phyloP scores from a whole-genome alignment of 371 early-diverging fungal species.

The Mortierella polycephala region DNA sequence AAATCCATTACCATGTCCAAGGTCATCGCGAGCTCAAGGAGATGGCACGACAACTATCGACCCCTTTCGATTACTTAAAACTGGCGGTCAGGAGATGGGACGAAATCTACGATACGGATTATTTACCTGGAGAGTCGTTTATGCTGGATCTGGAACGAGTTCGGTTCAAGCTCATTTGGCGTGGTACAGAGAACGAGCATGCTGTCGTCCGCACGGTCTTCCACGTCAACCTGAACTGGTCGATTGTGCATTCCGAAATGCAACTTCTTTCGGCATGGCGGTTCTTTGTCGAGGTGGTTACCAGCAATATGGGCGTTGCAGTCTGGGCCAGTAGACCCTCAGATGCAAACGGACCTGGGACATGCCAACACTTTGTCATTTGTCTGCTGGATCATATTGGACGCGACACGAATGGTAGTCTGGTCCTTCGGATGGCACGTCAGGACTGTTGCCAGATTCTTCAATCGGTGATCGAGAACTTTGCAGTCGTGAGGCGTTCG shows the following conservation, averaged over 20 bases:
- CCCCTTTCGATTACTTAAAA: constrained; percentile 37
- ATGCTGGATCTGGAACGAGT: constrained; percentile 42
- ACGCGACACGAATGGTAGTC: constrained; percentile 56
- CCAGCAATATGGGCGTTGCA: constrained; percentile 25
- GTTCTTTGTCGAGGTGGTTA: constrained; percentile 43
- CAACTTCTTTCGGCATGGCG: constrained; percentile 48
- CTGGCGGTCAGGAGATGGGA: constrained; percentile 48
- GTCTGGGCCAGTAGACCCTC: constrained; percentile 30
- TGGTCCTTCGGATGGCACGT: constrained; percentile 42
- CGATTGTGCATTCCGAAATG: constrained; percentile 51
- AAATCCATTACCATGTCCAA: constrained; percentile 35
- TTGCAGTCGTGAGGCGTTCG: constrained; percentile 28
- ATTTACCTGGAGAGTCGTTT: constrained; percentile 45
- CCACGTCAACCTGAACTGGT: constrained; percentile 51
- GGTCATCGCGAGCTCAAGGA: constrained; percentile 35
- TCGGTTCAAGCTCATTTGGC: constrained; percentile 34
- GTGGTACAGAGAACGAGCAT: constrained; percentile 21
- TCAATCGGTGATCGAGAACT: constrained; percentile 44
- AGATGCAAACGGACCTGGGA: constrained; percentile 11
- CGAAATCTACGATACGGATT: constrained; percentile 39
- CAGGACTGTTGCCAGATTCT: constrained; percentile 39
- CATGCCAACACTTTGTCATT: constrained; percentile 36
- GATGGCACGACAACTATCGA: constrained; percentile 5
- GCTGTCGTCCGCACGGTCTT: constrained; percentile 26
- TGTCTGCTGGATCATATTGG: constrained; percentile 56